A percentile compares a stretch with the other conserved stretches of the same genome.
These are phyloP conservation scores for Agaricales sp. DNA, from an alignment of 1,284 basidiomycete genomes.

Conservation along the genomic window DNA sequence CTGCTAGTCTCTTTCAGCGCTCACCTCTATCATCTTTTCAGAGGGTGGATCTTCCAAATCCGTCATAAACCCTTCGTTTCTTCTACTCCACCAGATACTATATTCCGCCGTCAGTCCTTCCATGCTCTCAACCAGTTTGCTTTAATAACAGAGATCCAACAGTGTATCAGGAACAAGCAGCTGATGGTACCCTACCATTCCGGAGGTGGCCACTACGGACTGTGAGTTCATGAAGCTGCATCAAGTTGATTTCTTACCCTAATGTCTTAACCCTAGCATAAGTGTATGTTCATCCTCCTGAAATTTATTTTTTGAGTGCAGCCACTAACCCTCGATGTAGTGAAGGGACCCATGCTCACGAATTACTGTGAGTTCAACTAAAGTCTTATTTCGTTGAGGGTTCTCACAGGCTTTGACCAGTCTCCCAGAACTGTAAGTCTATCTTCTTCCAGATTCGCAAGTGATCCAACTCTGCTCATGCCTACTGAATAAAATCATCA, in stretches of 20 bases:
- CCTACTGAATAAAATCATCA: slow-evolving; percentile 16
- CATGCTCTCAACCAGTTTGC: neutral
- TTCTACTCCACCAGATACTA: neutral
- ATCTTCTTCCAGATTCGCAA: neutral
- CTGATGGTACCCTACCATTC: slow-evolving; percentile 41
- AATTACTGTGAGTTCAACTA: slow-evolving; percentile 41
- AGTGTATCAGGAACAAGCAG: slow-evolving; percentile 53
- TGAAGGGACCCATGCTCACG: slow-evolving; percentile 56
- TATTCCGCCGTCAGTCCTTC: neutral
- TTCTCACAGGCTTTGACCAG: too few relatives aligned
- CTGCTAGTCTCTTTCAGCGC: neutral
- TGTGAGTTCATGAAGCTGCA: slow-evolving; percentile 31
- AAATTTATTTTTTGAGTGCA: neutral
- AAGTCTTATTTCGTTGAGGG: neutral
- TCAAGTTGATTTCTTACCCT: slow-evolving; percentile 36
- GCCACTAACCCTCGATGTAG: slow-evolving; percentile 23
- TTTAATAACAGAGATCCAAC: neutral
- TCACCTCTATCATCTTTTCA: neutral
- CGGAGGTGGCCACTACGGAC: slow-evolving; percentile 57
- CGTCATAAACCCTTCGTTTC: neutral
- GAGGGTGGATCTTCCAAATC: neutral
- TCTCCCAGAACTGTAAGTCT: slow-evolving; percentile 68
- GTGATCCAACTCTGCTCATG: neutral
- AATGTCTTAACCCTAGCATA: slow-evolving; percentile 1
- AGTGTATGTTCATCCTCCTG: slow-evolving; percentile 3